Evolutionary conservation across 495 filamentous ascomycete species (phyloP).

Genomic region (Ascodesmis nigricans): DNA sequence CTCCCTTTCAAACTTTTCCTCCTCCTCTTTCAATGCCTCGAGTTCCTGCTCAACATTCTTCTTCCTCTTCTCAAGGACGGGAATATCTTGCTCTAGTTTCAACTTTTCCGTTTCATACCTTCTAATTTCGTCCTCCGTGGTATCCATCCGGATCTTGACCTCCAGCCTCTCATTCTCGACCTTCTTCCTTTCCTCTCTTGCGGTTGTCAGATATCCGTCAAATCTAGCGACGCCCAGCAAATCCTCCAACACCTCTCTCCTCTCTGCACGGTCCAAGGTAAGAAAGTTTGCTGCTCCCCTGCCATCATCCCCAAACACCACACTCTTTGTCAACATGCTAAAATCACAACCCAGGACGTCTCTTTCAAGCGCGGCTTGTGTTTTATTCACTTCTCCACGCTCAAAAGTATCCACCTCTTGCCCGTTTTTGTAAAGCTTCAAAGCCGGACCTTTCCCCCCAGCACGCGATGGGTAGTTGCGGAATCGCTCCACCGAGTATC

Average conservation of each 20-base stretch:
- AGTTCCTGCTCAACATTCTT: neutral
- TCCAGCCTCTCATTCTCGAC: constrained; percentile 10
- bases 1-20: constrained; percentile 1
- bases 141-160: constrained; percentile 4
- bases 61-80: neutral
- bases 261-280: constrained; percentile 12
- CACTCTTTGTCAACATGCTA: constrained; percentile 20
- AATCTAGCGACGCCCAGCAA: constrained; percentile 19
- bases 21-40: neutral
- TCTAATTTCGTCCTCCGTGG: constrained; percentile 3
- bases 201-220: constrained; percentile 15
- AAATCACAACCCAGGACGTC: constrained; percentile 21
- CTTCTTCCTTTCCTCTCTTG: constrained; percentile 14
- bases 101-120: neutral
- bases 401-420: constrained; percentile 19
- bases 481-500: constrained; percentile 20
- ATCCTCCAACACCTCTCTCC: constrained; percentile 20
- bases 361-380: constrained; percentile 19
- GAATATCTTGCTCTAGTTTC: constrained; percentile 2
- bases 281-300: constrained; percentile 19
- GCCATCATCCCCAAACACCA: constrained; percentile 22
- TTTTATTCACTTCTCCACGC: constrained; percentile 9
- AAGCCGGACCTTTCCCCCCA: constrained; percentile 11
- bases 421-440: constrained; percentile 16
- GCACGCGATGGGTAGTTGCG: constrained; percentile 16